phyloP scores from a whole-genome alignment of 2,329 filamentous ascomycete species.

The Ascochyta fabae region DNA sequence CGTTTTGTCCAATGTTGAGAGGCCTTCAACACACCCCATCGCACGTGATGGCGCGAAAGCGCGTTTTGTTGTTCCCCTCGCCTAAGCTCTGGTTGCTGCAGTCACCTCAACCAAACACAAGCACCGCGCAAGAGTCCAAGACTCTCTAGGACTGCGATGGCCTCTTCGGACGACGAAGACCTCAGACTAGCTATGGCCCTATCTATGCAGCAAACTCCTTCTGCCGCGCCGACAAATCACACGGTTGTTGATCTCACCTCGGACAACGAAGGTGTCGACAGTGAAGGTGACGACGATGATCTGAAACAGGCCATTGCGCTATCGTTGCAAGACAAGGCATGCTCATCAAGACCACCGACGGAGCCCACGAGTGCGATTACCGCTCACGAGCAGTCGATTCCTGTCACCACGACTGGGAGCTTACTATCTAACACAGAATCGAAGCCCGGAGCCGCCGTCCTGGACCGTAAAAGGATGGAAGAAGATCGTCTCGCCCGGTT shows the following conservation, averaged over 20 bases:
- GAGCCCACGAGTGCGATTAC: not conserved
- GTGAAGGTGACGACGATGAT: slow-evolving; percentile 27
- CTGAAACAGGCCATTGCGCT: slow-evolving; percentile 38
- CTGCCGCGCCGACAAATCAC: not conserved
- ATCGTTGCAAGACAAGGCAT: slow-evolving; percentile 26
- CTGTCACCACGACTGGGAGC: not conserved
- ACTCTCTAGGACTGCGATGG: slow-evolving; percentile 21
- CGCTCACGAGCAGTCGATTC: not conserved
- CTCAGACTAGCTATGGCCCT: slow-evolving; percentile 37
- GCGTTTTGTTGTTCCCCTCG: slow-evolving; percentile 8
- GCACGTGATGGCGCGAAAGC: slow-evolving; percentile 34
- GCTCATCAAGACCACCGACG: not conserved
- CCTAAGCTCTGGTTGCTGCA: not conserved
- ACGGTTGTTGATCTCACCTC: slow-evolving; percentile 27
- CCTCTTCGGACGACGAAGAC: slow-evolving; percentile 37
- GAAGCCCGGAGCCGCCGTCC: slow-evolving; percentile 53
- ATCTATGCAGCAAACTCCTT: slow-evolving; percentile 34
- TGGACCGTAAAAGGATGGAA: slow-evolving; percentile 86
- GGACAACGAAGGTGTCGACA: slow-evolving; percentile 20
- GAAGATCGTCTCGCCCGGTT: slow-evolving; percentile 76
- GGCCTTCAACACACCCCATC: not conserved
- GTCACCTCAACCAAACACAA: slow-evolving; percentile 6
- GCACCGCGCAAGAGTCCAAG: not conserved
- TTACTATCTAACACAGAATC: not conserved
- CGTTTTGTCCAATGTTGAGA: not conserved